Base-by-base conservation (phyloP, 2,329 filamentous ascomycete genomes). In the Ceratocystis huliohia region DNA sequence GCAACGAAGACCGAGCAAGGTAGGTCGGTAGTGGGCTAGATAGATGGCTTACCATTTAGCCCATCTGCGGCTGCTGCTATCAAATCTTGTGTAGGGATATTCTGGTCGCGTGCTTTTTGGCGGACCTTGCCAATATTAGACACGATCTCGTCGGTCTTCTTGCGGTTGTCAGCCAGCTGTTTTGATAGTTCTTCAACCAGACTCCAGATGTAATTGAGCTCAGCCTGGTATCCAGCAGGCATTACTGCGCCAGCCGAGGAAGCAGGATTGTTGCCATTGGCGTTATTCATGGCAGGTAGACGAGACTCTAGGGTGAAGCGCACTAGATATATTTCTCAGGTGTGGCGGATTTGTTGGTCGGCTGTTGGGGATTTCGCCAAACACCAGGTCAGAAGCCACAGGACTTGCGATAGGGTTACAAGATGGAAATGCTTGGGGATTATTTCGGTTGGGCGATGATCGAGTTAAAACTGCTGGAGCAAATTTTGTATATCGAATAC, bases 171-270 rank as follows among this genome's bases (percentile, higher is more conserved):
- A 13, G 83, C 80, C 37, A 87, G 77, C 72, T 86, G 82, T 44
- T 82, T 80, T 71, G 84, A 85, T 61, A 87, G 77, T 72, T 86
- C 83, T 71, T 88, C 85, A 10, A 88, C 84, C 81, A 87, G 84
- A 70, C 79, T 78, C 72, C 87, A 86, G 72, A 88, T 85, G 74
- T 85, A 84, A 72, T 85, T 86, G 68, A 88, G 80, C 74, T 88
- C 85, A 64, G 84, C 81, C 74, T 87, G 84, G 73, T 88, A 84
- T 61, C 84, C 84, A 20, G 84, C 85, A n/a, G 84, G 84, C 17
- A 82, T 85, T 15, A 84, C 84, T 57, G 80, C 78, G 41, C 68
- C 65, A 68, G 78, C 78, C 41, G 75, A 75, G 33, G 77, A 74
- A 68, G 79, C 79, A 72, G 62, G 50, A 59, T 65, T 66, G 41